phyloP scores from a whole-genome alignment of 331 rosid genomes.

The Malus hybrid region DNA sequence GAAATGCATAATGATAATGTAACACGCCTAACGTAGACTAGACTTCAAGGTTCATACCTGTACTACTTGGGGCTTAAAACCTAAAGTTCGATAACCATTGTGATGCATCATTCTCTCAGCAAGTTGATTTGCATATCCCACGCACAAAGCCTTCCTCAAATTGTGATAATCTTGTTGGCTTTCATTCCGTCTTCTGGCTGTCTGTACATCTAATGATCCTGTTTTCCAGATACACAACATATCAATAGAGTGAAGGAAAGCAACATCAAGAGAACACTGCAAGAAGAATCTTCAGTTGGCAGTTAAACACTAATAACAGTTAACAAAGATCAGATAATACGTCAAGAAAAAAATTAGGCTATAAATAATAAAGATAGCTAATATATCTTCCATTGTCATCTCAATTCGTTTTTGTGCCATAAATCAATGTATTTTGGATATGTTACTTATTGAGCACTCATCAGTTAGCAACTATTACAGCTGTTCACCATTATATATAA shows the following conservation, averaged over 20 bases:
- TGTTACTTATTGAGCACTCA: not conserved
- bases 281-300: not conserved
- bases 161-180: conserved; percentile 41
- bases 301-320: conserved; percentile 9
- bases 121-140: conserved; percentile 90
- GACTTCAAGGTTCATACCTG: conserved; percentile 49
- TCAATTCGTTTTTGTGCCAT: not conserved
- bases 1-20: conserved; percentile 6
- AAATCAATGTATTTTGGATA: not conserved
- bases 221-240: conserved; percentile 8
- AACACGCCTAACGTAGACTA: not conserved
- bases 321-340: not conserved
- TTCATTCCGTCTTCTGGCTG: conserved; percentile 41
- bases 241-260: not conserved
- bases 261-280: not conserved
- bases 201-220: conserved; percentile 63
- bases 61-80: conserved; percentile 82
- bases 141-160: conserved; percentile 86
- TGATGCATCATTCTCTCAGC: conserved; percentile 96
- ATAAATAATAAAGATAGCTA: not conserved
- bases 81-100: conserved; percentile 90
- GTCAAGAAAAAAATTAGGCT: not conserved
- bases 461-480: not conserved
- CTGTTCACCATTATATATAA: not conserved
- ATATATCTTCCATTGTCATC: not conserved